Evolutionary conservation across 2,329 filamentous ascomycete species (phyloP).

Genomic region (Chrysoporthe puriensis): DNA sequence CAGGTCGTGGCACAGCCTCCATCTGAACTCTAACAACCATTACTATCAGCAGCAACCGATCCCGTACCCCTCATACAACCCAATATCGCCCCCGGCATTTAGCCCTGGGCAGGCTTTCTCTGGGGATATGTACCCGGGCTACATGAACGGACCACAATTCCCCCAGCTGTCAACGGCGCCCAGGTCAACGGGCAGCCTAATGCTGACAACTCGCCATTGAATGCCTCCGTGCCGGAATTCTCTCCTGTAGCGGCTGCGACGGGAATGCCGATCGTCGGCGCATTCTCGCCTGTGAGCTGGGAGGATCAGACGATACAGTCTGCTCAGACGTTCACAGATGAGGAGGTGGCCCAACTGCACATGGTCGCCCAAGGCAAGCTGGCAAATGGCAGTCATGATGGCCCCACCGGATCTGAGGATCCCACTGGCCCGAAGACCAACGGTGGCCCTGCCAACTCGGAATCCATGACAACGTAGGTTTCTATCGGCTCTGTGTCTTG

Average conservation of each 20-base stretch:
- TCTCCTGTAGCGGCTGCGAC: slow-evolving; percentile 43
- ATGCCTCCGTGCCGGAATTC: slow-evolving; percentile 67
- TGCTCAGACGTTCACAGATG: slow-evolving; percentile 39
- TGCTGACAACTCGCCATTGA: slow-evolving; percentile 55
- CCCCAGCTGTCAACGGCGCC: slow-evolving; percentile 36
- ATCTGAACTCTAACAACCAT: slow-evolving; percentile 31
- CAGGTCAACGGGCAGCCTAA: slow-evolving; percentile 45
- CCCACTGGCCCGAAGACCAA: slow-evolving; percentile 18
- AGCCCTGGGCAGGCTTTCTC: slow-evolving; percentile 11
- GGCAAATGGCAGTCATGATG: slow-evolving; percentile 18
- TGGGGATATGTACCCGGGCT: slow-evolving; percentile 36
- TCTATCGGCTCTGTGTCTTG: background rate
- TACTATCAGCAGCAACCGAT: slow-evolving; percentile 31
- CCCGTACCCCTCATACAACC: slow-evolving; percentile 36
- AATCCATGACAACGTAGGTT: slow-evolving; percentile 21
- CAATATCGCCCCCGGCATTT: slow-evolving; percentile 24
- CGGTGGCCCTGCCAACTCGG: slow-evolving; percentile 16
- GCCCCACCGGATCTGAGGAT: slow-evolving; percentile 12
- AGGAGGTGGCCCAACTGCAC: slow-evolving; percentile 38
- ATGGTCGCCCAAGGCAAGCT: slow-evolving; percentile 31
- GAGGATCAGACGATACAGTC: slow-evolving; percentile 33
- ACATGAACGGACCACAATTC: slow-evolving; percentile 37
- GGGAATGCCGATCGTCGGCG: background rate
- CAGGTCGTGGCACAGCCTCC: slow-evolving; percentile 33
- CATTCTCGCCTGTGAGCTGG: slow-evolving; percentile 10